Evolutionary conservation across 306 rosid species (phyloP).

Genomic region (Arachis stenosperma): DNA sequence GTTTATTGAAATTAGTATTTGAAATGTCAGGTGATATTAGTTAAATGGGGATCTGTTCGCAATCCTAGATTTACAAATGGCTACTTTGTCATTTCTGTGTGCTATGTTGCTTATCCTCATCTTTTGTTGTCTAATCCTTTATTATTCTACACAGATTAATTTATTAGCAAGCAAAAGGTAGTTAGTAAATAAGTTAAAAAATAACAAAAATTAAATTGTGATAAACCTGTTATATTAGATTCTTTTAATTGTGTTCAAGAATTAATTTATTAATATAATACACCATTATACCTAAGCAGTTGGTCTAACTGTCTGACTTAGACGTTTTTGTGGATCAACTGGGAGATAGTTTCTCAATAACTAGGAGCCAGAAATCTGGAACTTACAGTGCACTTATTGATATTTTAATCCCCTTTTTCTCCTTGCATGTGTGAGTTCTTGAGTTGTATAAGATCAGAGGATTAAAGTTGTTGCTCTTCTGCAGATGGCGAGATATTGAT

Average conservation of each 20-base stretch:
- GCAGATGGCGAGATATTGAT: conserved; percentile 86
- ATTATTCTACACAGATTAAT: background rate
- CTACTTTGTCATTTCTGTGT: background rate
- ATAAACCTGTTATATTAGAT: conserved; percentile 14
- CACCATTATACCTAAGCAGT: background rate
- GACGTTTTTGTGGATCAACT: conserved; percentile 27
- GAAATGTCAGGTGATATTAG: conserved; percentile 14
- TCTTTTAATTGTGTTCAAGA: conserved; percentile 6
- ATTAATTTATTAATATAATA: background rate
- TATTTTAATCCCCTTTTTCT: conserved; percentile 26
- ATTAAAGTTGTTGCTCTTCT: conserved; percentile 34
- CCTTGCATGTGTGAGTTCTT: conserved; percentile 13
- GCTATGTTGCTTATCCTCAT: background rate
- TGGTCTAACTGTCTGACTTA: background rate
- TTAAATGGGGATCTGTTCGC: conserved; percentile 15
- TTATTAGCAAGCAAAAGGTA: background rate
- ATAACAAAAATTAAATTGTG: background rate
- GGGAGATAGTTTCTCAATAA: background rate
- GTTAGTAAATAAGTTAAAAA: background rate
- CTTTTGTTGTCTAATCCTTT: conserved; percentile 4
- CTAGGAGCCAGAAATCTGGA: conserved; percentile 14
- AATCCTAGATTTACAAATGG: conserved; percentile 19
- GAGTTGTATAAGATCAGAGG: conserved; percentile 15
- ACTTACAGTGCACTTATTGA: background rate
- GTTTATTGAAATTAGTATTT: conserved; percentile 27